phyloP scores from a whole-genome alignment of 2,329 filamentous ascomycete species.

The Arthrobotrys entomopaga region DNA sequence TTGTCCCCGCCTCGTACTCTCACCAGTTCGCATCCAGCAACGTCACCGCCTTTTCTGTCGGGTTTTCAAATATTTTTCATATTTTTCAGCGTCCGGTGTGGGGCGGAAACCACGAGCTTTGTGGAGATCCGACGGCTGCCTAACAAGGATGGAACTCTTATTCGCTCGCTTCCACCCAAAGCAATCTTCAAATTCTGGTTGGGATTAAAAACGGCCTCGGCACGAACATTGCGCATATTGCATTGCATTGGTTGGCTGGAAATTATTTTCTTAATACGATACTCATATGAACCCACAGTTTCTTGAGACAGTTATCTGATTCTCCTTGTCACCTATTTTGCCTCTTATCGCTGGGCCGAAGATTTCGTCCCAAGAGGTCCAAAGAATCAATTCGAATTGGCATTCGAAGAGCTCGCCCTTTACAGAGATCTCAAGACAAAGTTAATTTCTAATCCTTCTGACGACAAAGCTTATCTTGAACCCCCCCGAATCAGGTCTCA shows the following conservation, averaged over 20 bases:
- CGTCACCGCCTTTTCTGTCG: slow-evolving; percentile 20
- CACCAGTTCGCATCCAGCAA: slow-evolving; percentile 4
- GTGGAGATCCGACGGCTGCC: slow-evolving; percentile 38
- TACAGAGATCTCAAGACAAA: neutral
- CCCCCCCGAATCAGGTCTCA: neutral
- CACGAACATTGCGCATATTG: neutral
- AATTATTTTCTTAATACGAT: neutral
- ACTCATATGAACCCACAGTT: neutral
- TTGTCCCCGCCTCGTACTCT: slow-evolving; percentile 4
- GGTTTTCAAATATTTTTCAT: neutral
- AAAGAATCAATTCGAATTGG: neutral
- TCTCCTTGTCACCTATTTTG: neutral
- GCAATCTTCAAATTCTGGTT: neutral
- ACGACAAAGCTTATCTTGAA: neutral
- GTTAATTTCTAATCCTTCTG: neutral
- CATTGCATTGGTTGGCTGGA: neutral
- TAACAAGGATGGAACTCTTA: slow-evolving; percentile 14
- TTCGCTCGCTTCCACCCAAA: slow-evolving; percentile 28
- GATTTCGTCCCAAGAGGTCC: neutral
- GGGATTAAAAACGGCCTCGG: neutral
- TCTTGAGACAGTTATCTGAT: neutral
- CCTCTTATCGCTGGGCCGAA: neutral
- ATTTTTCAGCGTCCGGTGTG: slow-evolving; percentile 9
- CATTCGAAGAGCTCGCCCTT: neutral
- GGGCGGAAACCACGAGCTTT: slow-evolving; percentile 23